These are phyloP conservation scores for Pythium phragmiticola DNA, from an alignment of 352 stramenopile species.

Conservation along the genomic window DNA sequence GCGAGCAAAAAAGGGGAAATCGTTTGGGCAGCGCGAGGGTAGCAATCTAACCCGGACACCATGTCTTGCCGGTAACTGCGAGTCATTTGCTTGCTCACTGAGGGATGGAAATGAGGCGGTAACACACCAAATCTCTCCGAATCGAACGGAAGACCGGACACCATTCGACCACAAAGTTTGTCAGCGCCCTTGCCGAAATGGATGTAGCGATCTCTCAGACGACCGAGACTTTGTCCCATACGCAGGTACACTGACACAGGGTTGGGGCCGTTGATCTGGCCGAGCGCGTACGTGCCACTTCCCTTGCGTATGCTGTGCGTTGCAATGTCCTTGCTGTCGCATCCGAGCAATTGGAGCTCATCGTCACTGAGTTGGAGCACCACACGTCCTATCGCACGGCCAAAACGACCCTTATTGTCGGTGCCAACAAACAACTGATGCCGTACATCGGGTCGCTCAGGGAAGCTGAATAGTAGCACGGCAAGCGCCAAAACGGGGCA, in stretches of 20 bases:
- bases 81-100: no score
- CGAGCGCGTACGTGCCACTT: constrained; percentile 17
- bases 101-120: no score
- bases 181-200: constrained; percentile 12
- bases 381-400: not conserved
- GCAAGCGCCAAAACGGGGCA: constrained; percentile 19
- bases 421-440: constrained; percentile 16
- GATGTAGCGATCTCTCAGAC: constrained; percentile 18
- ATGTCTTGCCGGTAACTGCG: no score
- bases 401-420: constrained; percentile 13
- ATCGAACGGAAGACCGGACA: constrained; percentile 15
- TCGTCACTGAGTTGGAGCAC: not conserved
- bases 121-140: no score
- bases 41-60: no score
- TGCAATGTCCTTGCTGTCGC: constrained; percentile 4
- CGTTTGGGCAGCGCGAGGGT: no score
- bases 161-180: constrained; percentile 16
- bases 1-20: no score
- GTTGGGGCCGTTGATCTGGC: constrained; percentile 8
- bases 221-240: constrained; percentile 18
- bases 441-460: not conserved
- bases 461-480: constrained; percentile 12
- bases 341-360: constrained; percentile 2
- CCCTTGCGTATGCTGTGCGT: constrained; percentile 10
- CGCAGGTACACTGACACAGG: constrained; percentile 17